Conservation (phyloP, 2,329 filamentous ascomycete genomes). For the Nemania serpens region DNA sequence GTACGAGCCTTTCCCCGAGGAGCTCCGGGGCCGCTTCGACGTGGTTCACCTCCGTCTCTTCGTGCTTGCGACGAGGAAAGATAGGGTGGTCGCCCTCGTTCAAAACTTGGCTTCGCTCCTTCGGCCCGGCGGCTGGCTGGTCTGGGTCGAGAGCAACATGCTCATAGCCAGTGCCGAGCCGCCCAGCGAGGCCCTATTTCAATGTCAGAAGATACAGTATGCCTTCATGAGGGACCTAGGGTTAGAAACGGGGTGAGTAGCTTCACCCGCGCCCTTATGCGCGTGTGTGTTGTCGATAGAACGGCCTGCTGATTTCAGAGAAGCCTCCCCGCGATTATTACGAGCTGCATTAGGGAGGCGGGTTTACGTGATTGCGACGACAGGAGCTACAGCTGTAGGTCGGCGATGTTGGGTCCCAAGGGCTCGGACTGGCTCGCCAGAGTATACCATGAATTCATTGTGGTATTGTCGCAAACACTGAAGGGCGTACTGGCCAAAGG, state of each 20-base stretch:
- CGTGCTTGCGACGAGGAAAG: slow-evolving; percentile 10
- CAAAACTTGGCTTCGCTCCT: slow-evolving; percentile 20
- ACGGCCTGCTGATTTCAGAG: background rate
- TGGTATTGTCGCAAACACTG: background rate
- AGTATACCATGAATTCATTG: background rate
- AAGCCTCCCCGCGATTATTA: slow-evolving; percentile 10
- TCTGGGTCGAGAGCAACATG: slow-evolving; percentile 11
- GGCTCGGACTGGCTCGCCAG: slow-evolving; percentile 7
- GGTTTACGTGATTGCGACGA: slow-evolving; percentile 4
- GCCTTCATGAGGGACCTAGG: background rate
- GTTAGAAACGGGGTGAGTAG: slow-evolving; percentile 14
- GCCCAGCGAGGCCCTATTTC: slow-evolving; percentile 11
- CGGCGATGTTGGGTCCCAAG: slow-evolving; percentile 8
- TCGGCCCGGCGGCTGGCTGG: slow-evolving; percentile 25
- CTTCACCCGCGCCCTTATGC: too few relatives aligned
- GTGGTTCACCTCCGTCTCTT: slow-evolving; percentile 22
- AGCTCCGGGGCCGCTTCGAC: slow-evolving; percentile 17
- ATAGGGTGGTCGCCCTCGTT: background rate
- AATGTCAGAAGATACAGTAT: slow-evolving; percentile 14
- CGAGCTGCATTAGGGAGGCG: slow-evolving; percentile 12
- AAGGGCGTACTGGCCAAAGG: slow-evolving; percentile 15
- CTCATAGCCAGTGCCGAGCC: slow-evolving; percentile 1
- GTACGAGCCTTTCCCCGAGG: slow-evolving; percentile 22
- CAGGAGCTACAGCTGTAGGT: background rate
- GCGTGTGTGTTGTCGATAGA: too few relatives aligned